phyloP scores from a whole-genome alignment of 495 filamentous ascomycete genomes.

The Copromyces sp. region DNA sequence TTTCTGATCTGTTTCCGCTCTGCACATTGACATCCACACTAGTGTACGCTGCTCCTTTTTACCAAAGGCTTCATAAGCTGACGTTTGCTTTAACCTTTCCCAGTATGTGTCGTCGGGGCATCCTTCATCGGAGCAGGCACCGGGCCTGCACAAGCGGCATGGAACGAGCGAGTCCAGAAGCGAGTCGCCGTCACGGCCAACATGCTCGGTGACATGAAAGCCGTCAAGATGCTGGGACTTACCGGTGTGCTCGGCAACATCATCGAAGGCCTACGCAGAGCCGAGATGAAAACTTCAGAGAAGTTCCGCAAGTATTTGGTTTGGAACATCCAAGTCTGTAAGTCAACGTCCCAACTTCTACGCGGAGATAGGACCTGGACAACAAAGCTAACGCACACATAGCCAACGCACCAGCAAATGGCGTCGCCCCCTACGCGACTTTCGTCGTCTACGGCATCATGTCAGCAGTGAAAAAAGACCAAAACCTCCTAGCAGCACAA shows the following conservation, averaged over 20 bases:
- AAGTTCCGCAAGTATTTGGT: conserved; percentile 40
- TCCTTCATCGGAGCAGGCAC: conserved; percentile 23
- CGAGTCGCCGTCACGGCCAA: conserved; percentile 23
- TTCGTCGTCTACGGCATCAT: conserved; percentile 20
- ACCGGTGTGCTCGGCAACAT: conserved; percentile 14
- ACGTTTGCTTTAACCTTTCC: background rate
- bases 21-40: too few relatives aligned
- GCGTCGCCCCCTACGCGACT: conserved; percentile 23
- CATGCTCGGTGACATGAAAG: conserved; percentile 33
- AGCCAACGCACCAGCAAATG: conserved; percentile 26
- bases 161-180: conserved; percentile 29
- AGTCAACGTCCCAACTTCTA: background rate
- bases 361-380: background rate
- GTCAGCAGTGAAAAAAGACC: conserved; percentile 7
- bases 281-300: conserved; percentile 46
- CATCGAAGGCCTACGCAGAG: conserved; percentile 37
- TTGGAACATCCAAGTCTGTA: conserved; percentile 8
- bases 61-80: background rate
- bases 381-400: background rate
- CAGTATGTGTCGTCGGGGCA: background rate
- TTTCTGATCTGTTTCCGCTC: background rate
- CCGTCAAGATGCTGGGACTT: conserved; percentile 35
- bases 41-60: too few relatives aligned
- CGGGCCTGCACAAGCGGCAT: conserved; percentile 23
- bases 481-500: conserved; percentile 33